Evolutionary conservation across 192 early-diverging fungal species (phyloP), one percentile per base, ranked within the genome.

Genomic region (Phlyctochytrium planicorne): DNA sequence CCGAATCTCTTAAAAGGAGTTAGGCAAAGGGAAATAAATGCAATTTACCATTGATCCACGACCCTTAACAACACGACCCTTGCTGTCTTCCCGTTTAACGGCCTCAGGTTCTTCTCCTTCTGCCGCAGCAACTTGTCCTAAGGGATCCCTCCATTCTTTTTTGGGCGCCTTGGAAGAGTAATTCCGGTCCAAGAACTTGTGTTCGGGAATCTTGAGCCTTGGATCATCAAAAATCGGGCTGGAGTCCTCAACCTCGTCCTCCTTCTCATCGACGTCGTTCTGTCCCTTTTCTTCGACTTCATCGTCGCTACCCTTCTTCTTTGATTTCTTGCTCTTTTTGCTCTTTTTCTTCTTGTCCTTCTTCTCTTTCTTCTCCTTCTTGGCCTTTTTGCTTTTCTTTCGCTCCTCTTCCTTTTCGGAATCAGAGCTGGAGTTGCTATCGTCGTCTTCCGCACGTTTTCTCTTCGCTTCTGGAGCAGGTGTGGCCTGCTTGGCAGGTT

Each of bases 11-110:
- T 12, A 57, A 25, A 14, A 57, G 25, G 27, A 50, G 17, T 52
- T 20, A 60, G 12, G 25, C 3, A 56, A 50, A 65, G n/a, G 34
- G 14, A 16, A 36, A 62, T 3, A 62, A 20, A 30, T 12, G 64
- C 23, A 0, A 71, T 73, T 16, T 37, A 78, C 73, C 72, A 72
- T 3, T 16, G 52, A 30, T 20, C 78, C 78, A 10, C 78, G 35
- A 12, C 78, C 78, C 33, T 74, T 76, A 0, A 80, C 72, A 34
- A 76, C 63, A 29, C 74, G 35, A 23, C 78, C 78, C 6, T 73
- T 63, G 32, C 64, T 47, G 65, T 80, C 74, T 40, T 27, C 61
- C 27, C 69, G 59, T 27, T 14, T 1, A 16, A 53, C 68, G 6
- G 71, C 35, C 63, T 37, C 4, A 25, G 30, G 16, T 53, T 66